Evolutionary conservation across 805 yeast species (phyloP), one percentile per base, ranked within the genome.

Genomic region (Metschnikowia arizonensis): DNA sequence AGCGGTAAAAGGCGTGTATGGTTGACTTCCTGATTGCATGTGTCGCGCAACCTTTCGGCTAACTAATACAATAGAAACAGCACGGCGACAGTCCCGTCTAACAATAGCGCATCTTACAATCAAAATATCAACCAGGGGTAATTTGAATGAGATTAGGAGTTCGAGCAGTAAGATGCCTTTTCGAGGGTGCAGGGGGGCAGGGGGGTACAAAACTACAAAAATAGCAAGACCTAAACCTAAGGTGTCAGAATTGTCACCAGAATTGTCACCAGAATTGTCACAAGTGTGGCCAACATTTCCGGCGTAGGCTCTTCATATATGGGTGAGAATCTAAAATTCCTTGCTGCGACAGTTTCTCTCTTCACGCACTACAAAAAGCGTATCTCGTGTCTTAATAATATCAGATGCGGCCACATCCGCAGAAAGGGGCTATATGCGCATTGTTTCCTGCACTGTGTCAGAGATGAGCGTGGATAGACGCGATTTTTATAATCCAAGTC

Each of bases 391-490:
- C 28, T 18, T 23, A 21, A 21, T 6, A 14, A 23, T 30, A 14
- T 31, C 35, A 39, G 29, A 11, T 29, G 33, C 40, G 8, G 40
- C 40, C 32, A 19, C 40, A 25, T 37, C n/a, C 12, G n/a, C 31
- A 26, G 8, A 37, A 37, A 37, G 40, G 40, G 32, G 40, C n/a
- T 23, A 5, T 12, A 37, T 28, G 25, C 32, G 40, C 40, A 37
- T 37, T 5, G 14, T 7, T 14, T 26, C 40, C n/a, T 28, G 40
- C 42, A 39, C 35, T 30, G 10, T 25, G 7, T 7, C 34, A 26
- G 42, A 34, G 28, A 39, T 23, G 23, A 39, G 42, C 42, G 42
- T 31, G 33, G 34, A 39, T 29, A 39, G 42, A 39, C 42, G 42
- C 42, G 42, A 12, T 39, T 39, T 29, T 39, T 30, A 8, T n/a